A percentile compares a stretch with the other conserved stretches of the same genome.
Evolutionary conservation across 805 yeast genomes (phyloP).

Genomic region (Barnettozyma botsteinii): DNA sequence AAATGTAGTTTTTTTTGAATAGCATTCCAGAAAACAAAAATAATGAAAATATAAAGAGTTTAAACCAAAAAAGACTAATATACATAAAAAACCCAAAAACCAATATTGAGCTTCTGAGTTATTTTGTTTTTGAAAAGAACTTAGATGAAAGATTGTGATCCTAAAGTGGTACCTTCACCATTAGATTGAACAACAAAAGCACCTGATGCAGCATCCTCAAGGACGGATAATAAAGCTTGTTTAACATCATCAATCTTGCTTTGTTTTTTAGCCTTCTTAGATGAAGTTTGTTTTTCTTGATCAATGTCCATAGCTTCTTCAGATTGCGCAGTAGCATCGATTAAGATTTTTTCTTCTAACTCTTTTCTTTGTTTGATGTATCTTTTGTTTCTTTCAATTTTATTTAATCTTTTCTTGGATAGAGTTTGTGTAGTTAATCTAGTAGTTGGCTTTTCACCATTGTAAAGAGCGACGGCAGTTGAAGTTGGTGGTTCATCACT

Average conservation of each 20-base stretch:
- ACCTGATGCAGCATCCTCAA: constrained; percentile 49
- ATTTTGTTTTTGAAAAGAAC: too few species aligned
- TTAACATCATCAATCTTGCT: constrained; percentile 44
- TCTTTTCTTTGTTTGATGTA: constrained; percentile 54
- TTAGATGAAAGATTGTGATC: constrained; percentile 56
- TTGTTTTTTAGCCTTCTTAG: constrained; percentile 10
- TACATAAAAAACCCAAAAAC: neutral
- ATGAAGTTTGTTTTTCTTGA: constrained; percentile 24
- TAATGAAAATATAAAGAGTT: neutral
- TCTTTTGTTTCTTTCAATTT: constrained; percentile 72
- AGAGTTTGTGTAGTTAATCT: constrained; percentile 51
- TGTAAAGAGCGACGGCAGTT: constrained; percentile 38
- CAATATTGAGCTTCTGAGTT: too few species aligned
- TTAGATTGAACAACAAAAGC: constrained; percentile 38
- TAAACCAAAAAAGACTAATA: neutral
- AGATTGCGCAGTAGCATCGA: constrained; percentile 43
- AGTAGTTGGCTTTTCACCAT: constrained; percentile 25
- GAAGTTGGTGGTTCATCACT: constrained; percentile 32
- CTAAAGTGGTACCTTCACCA: constrained; percentile 81
- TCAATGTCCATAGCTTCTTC: constrained; percentile 50
- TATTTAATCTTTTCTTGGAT: constrained; percentile 73
- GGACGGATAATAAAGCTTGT: constrained; percentile 66
- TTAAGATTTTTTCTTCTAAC: constrained; percentile 33
- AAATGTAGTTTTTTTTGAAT: too few species aligned
- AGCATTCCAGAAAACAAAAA: too few species aligned